phyloP scores from a whole-genome alignment of 495 filamentous ascomycete species.

The Hypoxylon cercidicola region DNA sequence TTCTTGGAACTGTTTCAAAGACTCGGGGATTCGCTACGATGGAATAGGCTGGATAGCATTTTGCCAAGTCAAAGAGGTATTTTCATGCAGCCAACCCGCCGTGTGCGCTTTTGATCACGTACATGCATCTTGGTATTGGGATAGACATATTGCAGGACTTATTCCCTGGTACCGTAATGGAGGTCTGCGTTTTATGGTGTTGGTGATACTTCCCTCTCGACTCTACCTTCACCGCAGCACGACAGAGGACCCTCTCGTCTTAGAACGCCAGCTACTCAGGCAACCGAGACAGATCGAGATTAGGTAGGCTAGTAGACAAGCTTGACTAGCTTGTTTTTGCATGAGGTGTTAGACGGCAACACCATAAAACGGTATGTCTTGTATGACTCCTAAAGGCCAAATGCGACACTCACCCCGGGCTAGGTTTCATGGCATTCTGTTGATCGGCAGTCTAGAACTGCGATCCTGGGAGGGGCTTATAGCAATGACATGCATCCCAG shows the following conservation, averaged over 20 bases:
- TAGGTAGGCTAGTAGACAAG: constrained; percentile 20
- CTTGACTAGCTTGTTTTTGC: constrained; percentile 22
- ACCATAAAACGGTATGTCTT: constrained; percentile 11
- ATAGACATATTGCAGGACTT: constrained; percentile 17
- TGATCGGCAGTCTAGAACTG: constrained; percentile 40
- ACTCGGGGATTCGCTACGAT: constrained; percentile 5
- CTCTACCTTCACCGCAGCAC: neutral
- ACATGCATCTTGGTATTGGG: constrained; percentile 8
- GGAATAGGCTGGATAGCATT: constrained; percentile 2
- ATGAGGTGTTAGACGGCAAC: constrained; percentile 12
- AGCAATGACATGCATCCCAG: constrained; percentile 38
- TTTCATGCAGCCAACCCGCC: constrained; percentile 11
- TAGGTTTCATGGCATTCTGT: constrained; percentile 31
- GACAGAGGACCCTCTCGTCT: neutral
- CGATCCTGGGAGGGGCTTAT: constrained; percentile 28
- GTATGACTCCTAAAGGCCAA: constrained; percentile 20
- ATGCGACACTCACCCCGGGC: constrained; percentile 34
- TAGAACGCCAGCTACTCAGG: constrained; percentile 6
- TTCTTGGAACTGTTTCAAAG: constrained; percentile 10
- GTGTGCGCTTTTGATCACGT: constrained; percentile 13
- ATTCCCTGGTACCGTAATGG: constrained; percentile 2
- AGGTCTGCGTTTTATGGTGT: neutral
- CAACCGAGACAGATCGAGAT: constrained; percentile 19
- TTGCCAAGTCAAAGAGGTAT: constrained; percentile 19
- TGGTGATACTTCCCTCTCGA: constrained; percentile 3